Evolutionary conservation across 83 land plant species (phyloP).

Genomic region (Diphasiastrum complanatum): DNA sequence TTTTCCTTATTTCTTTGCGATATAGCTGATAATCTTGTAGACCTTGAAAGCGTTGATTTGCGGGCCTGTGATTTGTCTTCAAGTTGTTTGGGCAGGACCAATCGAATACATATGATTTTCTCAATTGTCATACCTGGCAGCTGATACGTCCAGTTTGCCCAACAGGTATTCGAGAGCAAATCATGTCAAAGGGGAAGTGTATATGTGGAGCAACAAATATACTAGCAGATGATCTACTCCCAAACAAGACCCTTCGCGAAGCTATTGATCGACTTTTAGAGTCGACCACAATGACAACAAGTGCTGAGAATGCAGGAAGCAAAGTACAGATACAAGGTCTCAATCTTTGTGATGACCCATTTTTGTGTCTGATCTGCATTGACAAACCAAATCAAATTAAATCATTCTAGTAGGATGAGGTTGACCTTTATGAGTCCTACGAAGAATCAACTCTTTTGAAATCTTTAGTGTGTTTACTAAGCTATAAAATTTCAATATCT

Average conservation of each 20-base stretch:
- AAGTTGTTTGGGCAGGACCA: not conserved
- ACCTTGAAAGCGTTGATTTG: not conserved
- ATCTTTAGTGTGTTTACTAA: too few relatives aligned
- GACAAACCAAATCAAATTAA: too few relatives aligned
- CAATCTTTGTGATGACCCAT: not conserved
- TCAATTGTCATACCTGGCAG: not conserved
- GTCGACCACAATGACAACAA: slow-evolving; percentile 46
- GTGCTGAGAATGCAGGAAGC: slow-evolving; percentile 81
- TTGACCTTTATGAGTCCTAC: too few relatives aligned
- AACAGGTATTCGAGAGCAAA: slow-evolving; percentile 83
- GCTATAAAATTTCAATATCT: too few relatives aligned
- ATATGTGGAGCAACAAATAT: slow-evolving; percentile 76
- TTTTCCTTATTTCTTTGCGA: slow-evolving; percentile 6
- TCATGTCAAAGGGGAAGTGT: slow-evolving; percentile 61
- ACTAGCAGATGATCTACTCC: slow-evolving; percentile 82
- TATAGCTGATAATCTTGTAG: not conserved
- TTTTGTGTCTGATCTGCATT: not conserved
- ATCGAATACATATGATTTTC: not conserved
- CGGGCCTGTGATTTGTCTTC: not conserved
- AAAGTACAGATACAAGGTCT: slow-evolving; percentile 57
- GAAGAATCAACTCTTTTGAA: too few relatives aligned
- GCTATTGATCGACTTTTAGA: slow-evolving; percentile 66
- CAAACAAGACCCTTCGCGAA: slow-evolving; percentile 72
- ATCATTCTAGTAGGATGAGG: too few relatives aligned
- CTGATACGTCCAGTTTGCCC: not conserved